Evolutionary conservation across 1,284 basidiomycete species (phyloP).

Genomic region (Cryptococcus sp.): DNA sequence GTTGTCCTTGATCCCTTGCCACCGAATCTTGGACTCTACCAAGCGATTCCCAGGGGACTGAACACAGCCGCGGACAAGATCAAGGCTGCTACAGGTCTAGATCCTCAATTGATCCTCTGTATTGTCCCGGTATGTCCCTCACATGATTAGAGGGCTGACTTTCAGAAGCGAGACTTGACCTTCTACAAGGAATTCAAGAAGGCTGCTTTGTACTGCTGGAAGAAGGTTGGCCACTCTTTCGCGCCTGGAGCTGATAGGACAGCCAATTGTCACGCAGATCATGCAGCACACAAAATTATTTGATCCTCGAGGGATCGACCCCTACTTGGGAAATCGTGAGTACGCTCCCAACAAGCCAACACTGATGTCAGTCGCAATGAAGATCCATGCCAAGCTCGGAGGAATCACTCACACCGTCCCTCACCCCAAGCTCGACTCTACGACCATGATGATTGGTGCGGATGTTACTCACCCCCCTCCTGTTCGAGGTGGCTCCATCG

Average conservation of each 20-base stretch:
- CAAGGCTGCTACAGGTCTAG: slow-evolving; percentile 26
- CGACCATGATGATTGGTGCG: slow-evolving; percentile 50
- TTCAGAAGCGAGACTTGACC: slow-evolving; percentile 30
- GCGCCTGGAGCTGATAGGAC: neutral
- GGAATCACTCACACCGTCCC: slow-evolving; percentile 49
- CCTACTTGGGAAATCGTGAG: slow-evolving; percentile 49
- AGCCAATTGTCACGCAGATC: slow-evolving; percentile 46
- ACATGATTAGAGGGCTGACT: neutral
- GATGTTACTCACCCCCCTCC: slow-evolving; percentile 39
- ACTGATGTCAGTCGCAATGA: slow-evolving; percentile 35
- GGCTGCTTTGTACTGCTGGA: slow-evolving; percentile 20
- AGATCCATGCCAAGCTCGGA: slow-evolving; percentile 51
- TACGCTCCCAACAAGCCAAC: too few relatives aligned
- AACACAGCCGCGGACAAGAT: too few relatives aligned
- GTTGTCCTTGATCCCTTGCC: too few relatives aligned
- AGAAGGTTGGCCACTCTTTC: neutral
- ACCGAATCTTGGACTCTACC: slow-evolving; percentile 15
- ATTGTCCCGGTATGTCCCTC: slow-evolving; percentile 34
- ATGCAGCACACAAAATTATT: slow-evolving; percentile 42
- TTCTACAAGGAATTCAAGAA: slow-evolving; percentile 49
- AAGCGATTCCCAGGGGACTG: too few relatives aligned
- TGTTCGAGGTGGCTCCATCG: slow-evolving; percentile 29
- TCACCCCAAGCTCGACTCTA: slow-evolving; percentile 22
- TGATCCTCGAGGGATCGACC: slow-evolving; percentile 42
- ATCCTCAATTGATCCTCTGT: slow-evolving; percentile 44